phyloP scores from a whole-genome alignment of 139 green algal species.

The Mesostigma viride region DNA sequence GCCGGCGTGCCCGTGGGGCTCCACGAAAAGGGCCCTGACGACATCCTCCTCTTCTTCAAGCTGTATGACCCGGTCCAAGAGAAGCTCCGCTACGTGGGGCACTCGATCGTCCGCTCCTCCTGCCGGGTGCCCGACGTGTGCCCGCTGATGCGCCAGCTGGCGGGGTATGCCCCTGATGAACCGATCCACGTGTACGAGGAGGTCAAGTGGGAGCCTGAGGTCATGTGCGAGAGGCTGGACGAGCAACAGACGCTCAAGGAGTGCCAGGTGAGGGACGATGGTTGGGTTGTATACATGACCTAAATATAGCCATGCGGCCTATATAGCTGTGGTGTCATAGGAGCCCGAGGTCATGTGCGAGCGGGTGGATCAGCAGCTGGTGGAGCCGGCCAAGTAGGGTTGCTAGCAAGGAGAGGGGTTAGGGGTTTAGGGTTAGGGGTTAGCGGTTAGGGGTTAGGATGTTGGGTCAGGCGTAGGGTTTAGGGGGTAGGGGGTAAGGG shows the following conservation, averaged over 20 bases:
- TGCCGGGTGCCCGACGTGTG: slow-evolving; percentile 23
- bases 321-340: slow-evolving; percentile 89
- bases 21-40: slow-evolving; percentile 20
- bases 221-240: slow-evolving; percentile 57
- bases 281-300: too few relatives aligned
- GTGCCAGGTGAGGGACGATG: too few relatives aligned
- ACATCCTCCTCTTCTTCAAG: slow-evolving; percentile 86
- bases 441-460: too few relatives aligned
- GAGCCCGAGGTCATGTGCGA: slow-evolving; percentile 71
- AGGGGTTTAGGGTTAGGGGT: too few relatives aligned
- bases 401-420: too few relatives aligned
- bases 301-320: too few relatives aligned
- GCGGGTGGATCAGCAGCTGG: slow-evolving; percentile 28
- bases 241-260: slow-evolving; percentile 32
- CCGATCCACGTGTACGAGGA: slow-evolving; percentile 61
- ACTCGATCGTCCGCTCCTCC: slow-evolving; percentile 32
- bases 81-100: slow-evolving; percentile 37
- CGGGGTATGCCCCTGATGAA: slow-evolving; percentile 29
- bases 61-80: slow-evolving; percentile 54
- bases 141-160: slow-evolving; percentile 35
- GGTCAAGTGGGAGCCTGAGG: slow-evolving; percentile 73
- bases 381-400: too few relatives aligned
- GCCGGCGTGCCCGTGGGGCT: slow-evolving; percentile 6
- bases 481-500: too few relatives aligned
- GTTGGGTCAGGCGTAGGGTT: too few relatives aligned